phyloP scores from a whole-genome alignment of 208 protist species.

The Naegleria lovaniensis region DNA sequence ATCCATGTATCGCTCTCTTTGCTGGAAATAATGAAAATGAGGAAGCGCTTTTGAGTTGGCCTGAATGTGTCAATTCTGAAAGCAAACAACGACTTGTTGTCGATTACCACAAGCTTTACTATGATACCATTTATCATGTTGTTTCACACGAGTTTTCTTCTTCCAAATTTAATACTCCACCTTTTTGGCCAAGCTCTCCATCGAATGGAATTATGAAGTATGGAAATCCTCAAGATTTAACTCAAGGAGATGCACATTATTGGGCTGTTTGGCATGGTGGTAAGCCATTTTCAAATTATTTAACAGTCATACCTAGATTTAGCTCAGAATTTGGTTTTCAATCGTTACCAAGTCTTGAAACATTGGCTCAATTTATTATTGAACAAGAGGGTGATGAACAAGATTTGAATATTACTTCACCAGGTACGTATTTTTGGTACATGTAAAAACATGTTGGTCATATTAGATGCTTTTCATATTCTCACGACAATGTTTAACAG shows the following conservation, averaged over 20 bases:
- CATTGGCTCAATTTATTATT: background rate
- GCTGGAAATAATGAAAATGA: constrained; percentile 71
- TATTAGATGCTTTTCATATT: no score
- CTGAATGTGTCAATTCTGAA: background rate
- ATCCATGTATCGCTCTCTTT: constrained; percentile 56
- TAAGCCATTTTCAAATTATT: background rate
- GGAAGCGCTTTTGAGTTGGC: background rate
- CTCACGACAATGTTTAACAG: background rate
- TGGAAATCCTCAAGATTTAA: background rate
- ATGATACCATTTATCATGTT: background rate
- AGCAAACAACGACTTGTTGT: background rate
- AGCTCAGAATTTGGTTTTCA: constrained; percentile 17
- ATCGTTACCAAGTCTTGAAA: background rate
- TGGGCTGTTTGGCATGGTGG: background rate
- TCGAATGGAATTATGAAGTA: background rate
- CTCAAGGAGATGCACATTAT: constrained; percentile 6
- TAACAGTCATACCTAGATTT: background rate
- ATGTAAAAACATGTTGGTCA: no score
- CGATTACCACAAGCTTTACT: constrained; percentile 3
- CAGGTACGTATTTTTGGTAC: no score
- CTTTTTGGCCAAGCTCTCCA: background rate
- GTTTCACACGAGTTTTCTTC: background rate
- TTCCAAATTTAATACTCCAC: no score
- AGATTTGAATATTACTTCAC: background rate
- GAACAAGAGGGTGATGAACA: background rate